Evolutionary conservation across 108 stramenopile species (phyloP), one percentile per base, ranked within the genome.

Genomic region (Chaetoceros tenuissimus): DNA sequence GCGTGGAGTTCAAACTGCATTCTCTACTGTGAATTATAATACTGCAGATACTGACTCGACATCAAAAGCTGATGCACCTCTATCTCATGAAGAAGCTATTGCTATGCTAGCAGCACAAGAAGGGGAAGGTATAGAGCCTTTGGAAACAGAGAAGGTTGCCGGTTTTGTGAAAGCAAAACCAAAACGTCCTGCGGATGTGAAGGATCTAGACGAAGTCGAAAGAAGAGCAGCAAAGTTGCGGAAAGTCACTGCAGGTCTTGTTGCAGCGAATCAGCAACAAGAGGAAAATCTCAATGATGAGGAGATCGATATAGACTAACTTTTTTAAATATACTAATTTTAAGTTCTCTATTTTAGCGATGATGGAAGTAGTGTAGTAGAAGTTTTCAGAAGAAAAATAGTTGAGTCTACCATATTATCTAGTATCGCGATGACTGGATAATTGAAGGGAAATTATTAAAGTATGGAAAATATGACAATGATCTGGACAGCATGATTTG

Each of bases 11-110:
- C 80, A 94, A 67, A 92, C 88, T 48, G 82, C 94, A 21, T 97
- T 94, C 64, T 81, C 89, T 13, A 80, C 89, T 3, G 88, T 92
- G 5, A 94, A 92, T 61, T 95, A 96, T 77, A 94, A 92, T 75
- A 90, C 89, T 45, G 87, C 84, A 0, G 90, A 92, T 60, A 78
- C 84, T 73, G 75, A 71, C 31, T 71, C 66, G 13, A 72, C 74
- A 16, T 71, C 56, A 21, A 73, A 83, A 60, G 68, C 61, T 3
- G 79, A 72, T 3, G 53, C 55, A 18, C 52, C 64, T 10, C 51
- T 94, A 63, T 67, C 83, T 0, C 80, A 94, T 47, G 93, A 94
- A 40, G 76, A 86, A 40, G 96, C 96, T 1, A 62, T 91, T 69
- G 66, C 65, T 21, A 85, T 84, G 89, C 77, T 91, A 63, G 91